Conservation (phyloP, 345 rosid species). For the Anastatica hierochuntica region DNA sequence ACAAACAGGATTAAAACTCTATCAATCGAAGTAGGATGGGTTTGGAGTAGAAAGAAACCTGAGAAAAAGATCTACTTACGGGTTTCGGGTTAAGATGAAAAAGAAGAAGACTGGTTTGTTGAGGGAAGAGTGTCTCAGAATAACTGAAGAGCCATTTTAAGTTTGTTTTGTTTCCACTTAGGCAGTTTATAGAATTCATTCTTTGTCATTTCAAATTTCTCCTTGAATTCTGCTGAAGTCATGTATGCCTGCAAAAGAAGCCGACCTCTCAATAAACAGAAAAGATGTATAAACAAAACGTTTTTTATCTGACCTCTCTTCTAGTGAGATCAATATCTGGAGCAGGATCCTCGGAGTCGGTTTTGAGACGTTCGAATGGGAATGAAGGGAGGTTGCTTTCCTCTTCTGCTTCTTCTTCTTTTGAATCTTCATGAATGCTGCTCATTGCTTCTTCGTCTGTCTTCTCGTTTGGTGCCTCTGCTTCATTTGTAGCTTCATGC, state of each 20-base stretch:
- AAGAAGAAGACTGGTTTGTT: conserved; percentile 15
- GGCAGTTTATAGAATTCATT: conserved; percentile 76
- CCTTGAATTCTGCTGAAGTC: conserved; percentile 61
- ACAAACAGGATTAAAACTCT: neutral
- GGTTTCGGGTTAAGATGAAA: conserved; percentile 20
- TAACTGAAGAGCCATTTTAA: conserved; percentile 71
- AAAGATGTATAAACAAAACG: neutral
- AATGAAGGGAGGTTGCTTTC: conserved; percentile 67
- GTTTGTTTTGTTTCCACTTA: conserved; percentile 99
- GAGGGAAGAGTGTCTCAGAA: conserved; percentile 40
- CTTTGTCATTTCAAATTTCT: conserved; percentile 85
- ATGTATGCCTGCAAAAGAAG: conserved; percentile 59
- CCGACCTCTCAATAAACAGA: neutral
- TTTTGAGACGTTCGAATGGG: conserved; percentile 77
- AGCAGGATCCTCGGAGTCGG: conserved; percentile 52
- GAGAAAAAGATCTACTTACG: conserved; percentile 8
- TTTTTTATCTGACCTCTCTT: conserved; percentile 57
- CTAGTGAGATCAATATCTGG: conserved; percentile 78
- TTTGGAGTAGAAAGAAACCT: neutral
- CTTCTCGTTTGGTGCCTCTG: conserved; percentile 30
- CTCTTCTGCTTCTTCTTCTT: conserved; percentile 82
- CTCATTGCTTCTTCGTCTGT: conserved; percentile 55
- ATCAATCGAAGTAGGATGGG: neutral
- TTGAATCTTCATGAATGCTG: conserved; percentile 69
- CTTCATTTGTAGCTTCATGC: conserved; percentile 42